Conservation (phyloP, 371 early-diverging fungal genomes). For the Umbelopsis sp. region DNA sequence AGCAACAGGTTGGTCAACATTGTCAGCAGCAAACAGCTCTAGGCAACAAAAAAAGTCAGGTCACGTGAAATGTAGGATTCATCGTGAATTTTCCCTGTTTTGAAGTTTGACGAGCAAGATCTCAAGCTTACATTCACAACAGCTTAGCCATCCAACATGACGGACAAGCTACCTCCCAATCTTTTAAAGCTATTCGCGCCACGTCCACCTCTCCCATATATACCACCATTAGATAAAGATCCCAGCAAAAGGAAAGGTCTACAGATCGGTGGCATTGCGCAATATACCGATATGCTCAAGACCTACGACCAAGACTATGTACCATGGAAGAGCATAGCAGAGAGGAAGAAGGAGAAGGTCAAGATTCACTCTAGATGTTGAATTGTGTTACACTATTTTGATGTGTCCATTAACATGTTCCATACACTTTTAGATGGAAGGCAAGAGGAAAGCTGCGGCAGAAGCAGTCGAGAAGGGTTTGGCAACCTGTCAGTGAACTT, state of each 20-base stretch:
- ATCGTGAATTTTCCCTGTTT: not conserved
- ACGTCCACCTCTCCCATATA: constrained; percentile 79
- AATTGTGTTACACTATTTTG: too few relatives aligned
- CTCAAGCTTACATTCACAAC: not conserved
- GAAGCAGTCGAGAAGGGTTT: constrained; percentile 60
- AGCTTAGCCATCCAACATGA: constrained; percentile 48
- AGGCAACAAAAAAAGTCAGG: not conserved
- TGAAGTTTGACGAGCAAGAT: not conserved
- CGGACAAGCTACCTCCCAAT: constrained; percentile 82
- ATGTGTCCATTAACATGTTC: too few relatives aligned
- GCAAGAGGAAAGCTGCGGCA: constrained; percentile 58
- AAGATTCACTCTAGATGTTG: constrained; percentile 9
- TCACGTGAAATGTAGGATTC: not conserved
- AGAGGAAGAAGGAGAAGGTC: constrained; percentile 74
- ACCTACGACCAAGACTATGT: constrained; percentile 77
- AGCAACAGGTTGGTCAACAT: too few relatives aligned
- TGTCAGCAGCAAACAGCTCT: too few relatives aligned
- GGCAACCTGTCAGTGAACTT: constrained; percentile 49
- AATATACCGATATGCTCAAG: constrained; percentile 60
- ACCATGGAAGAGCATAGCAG: constrained; percentile 73
- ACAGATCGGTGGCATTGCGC: constrained; percentile 66
- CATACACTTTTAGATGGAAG: constrained; percentile 42
- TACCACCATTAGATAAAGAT: constrained; percentile 77
- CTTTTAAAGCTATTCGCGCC: constrained; percentile 91
- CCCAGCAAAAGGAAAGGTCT: constrained; percentile 68